Conservation (phyloP, 108 stramenopile species). For the Skeletonema potamos region DNA sequence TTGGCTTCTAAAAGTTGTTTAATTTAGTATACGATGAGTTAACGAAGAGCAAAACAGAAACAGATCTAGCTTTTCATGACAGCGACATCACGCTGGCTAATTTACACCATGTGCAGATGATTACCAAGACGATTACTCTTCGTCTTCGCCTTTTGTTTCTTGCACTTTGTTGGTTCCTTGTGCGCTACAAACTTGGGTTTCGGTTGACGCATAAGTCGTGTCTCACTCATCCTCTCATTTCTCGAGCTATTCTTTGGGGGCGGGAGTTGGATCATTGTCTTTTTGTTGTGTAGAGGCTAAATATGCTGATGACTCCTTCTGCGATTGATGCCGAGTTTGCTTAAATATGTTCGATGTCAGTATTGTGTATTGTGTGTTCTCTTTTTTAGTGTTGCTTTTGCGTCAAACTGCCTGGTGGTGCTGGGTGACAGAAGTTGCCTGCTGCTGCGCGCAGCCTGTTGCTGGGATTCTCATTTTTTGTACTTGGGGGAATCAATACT, state of each 20-base stretch:
- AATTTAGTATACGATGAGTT: too few species aligned
- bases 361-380: too few species aligned
- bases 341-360: neutral
- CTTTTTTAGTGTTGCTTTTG: too few species aligned
- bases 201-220: neutral
- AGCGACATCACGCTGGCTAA: neutral
- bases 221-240: neutral
- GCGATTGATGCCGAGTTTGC: neutral
- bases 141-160: neutral
- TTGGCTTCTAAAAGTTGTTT: too few species aligned
- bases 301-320: too few species aligned
- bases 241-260: neutral
- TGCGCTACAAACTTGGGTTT: constrained; percentile 3
- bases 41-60: neutral
- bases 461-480: too few species aligned
- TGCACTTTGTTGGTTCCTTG: neutral
- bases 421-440: too few species aligned
- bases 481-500: too few species aligned
- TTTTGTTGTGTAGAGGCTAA: neutral
- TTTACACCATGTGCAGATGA: constrained; percentile 1
- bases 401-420: too few species aligned
- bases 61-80: neutral
- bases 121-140: neutral
- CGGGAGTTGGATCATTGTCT: neutral
- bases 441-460: too few species aligned